These are phyloP conservation scores for Phialophora macrospora DNA, from an alignment of 2,329 filamentous ascomycete genomes.

Conservation along the genomic window DNA sequence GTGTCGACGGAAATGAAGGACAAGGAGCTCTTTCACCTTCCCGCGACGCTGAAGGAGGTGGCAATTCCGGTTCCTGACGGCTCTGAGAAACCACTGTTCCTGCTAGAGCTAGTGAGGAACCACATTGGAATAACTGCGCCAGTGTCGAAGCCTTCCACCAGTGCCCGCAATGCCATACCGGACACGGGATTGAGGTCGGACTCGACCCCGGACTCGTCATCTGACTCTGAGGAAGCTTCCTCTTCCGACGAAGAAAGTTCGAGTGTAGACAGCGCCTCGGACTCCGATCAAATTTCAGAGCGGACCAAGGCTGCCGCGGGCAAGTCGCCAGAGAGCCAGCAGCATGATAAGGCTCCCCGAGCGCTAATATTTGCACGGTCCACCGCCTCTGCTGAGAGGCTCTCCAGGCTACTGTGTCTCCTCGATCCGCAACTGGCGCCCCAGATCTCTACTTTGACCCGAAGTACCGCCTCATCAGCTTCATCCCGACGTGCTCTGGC, in stretches of 20 bases:
- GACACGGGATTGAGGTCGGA: conserved; percentile 39
- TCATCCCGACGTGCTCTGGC: conserved; percentile 73
- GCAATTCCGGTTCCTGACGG: conserved; percentile 71
- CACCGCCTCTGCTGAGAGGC: conserved; percentile 82
- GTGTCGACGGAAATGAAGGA: conserved; percentile 48
- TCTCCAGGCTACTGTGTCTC: conserved; percentile 83
- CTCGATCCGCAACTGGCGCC: conserved; percentile 88
- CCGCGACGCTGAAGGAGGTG: conserved; percentile 65
- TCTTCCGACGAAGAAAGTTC: conserved; percentile 52
- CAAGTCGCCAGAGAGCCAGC: neutral
- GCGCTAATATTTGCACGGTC: conserved; percentile 94
- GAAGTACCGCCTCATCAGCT: conserved; percentile 49
- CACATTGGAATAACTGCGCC: conserved; percentile 43
- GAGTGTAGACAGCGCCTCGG: neutral
- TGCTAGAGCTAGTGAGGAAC: conserved; percentile 74
- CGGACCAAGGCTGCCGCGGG: no score
- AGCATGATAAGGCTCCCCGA: conserved; percentile 87
- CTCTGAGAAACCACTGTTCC: conserved; percentile 77
- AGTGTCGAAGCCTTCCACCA: neutral
- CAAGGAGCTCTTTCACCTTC: conserved; percentile 62
- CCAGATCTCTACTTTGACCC: conserved; percentile 82
- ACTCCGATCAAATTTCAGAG: neutral
- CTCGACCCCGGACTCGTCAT: conserved; percentile 41
- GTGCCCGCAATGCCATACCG: neutral
- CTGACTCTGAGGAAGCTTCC: conserved; percentile 30